phyloP scores from a whole-genome alignment of 495 filamentous ascomycete genomes.

The Hypoxylon crocopeplum region DNA sequence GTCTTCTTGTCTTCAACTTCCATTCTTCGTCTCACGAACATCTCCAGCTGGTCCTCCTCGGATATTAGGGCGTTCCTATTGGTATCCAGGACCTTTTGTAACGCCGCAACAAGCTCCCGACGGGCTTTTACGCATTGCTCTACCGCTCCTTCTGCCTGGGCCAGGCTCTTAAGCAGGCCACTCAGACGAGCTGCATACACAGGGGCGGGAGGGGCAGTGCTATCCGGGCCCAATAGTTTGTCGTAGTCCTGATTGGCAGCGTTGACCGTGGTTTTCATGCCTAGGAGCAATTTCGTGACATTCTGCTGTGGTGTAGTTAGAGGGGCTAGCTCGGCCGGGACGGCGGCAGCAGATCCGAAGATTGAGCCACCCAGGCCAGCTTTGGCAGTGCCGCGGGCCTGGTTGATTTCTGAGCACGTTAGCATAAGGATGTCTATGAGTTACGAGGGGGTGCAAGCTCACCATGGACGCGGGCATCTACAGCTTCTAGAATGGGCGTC shows the following conservation, averaged over 20 bases:
- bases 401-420: slow-evolving; percentile 73
- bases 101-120: slow-evolving; percentile 71
- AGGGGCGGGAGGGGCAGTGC: slow-evolving; percentile 73
- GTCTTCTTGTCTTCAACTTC: slow-evolving; percentile 78
- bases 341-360: slow-evolving; percentile 67
- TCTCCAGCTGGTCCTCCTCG: slow-evolving; percentile 68
- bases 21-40: slow-evolving; percentile 65
- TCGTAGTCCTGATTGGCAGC: slow-evolving; percentile 80
- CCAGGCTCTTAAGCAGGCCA: slow-evolving; percentile 83
- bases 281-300: slow-evolving; percentile 70
- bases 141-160: slow-evolving; percentile 89
- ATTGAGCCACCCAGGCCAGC: slow-evolving; percentile 68
- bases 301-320: slow-evolving; percentile 74
- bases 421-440: neutral
- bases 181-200: slow-evolving; percentile 91
- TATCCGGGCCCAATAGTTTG: slow-evolving; percentile 74
- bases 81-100: slow-evolving; percentile 81
- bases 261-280: slow-evolving; percentile 65
- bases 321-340: slow-evolving; percentile 78
- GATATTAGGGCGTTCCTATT: slow-evolving; percentile 71
- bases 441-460: slow-evolving; percentile 24
- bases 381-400: slow-evolving; percentile 71
- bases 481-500: slow-evolving; percentile 71
- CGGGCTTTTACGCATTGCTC: slow-evolving; percentile 90
- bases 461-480: slow-evolving; percentile 84